Base-by-base conservation (phyloP, 2,329 filamentous ascomycete genomes). In the Ascochyta rabiei region DNA sequence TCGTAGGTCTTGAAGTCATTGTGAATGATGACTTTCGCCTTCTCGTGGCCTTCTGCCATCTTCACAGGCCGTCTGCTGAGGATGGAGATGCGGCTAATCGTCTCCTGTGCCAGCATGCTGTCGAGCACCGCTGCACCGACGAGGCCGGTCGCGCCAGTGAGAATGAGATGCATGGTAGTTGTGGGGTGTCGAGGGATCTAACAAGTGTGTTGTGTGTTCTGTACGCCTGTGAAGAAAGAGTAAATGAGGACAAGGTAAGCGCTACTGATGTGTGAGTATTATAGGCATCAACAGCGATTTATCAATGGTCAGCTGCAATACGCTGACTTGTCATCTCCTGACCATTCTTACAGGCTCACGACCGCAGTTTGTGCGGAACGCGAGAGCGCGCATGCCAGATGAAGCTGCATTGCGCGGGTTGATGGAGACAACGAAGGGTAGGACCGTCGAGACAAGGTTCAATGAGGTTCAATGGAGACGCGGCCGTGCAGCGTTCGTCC, bases 1-100 rank as follows among this genome's bases (percentile, higher is more conserved):
- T 83, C 80, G 69, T 90, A 92, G 1, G 71, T 77, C 12, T 76
- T 73, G 66, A 89, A 92, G 70, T 92, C 86, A 15, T 82, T 79
- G 67, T 91, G 88, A 16, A 87, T 76, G 58, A 91, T 86, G 50
- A 91, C 84, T 21, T 83, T 82, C 54, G 86, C 80, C 57, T 88
- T 85, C 16, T 64, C 80, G 58, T 89, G 83, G 12, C 75, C 75
- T 19, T 88, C 82, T 16, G 82, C 85, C 79, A 88, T 84, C 2
- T 81, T 77, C 1, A 91, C 85, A 0, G 87, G 85, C 10, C 85
- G 79, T 13, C 89, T 81, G 57, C 82, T 86, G 43, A 91, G 80
- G 63, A 93, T 84, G 19, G 86, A 87, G 66, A 92, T 84, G 63
- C 84, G 86, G 43, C 82, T 84, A 52, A 91, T 77, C 33, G 80